Percentiles rank a stretch among this genome's conserved stretches.
Evolutionary conservation across 2,329 filamentous ascomycete species (phyloP).

Genomic region (Raffaelea ambrosiae): DNA sequence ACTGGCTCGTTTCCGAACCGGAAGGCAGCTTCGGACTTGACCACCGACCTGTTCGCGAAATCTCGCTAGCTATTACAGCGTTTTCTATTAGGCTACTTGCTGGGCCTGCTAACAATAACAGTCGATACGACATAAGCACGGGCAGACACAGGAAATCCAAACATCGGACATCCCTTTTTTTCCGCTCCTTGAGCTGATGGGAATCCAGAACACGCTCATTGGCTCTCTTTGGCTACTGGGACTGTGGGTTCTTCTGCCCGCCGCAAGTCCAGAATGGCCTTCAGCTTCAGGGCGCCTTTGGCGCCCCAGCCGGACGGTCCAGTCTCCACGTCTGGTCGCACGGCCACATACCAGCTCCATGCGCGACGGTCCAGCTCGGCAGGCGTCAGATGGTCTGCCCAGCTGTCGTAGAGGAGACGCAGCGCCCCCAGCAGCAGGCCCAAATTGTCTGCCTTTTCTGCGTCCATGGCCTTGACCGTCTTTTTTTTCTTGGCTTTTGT

Average conservation of each 20-base stretch:
- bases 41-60: too few relatives aligned
- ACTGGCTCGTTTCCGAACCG: too few relatives aligned
- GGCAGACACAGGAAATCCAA: too few relatives aligned
- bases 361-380: slow-evolving; percentile 67
- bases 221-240: too few relatives aligned
- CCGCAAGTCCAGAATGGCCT: slow-evolving; percentile 55
- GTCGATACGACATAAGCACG: too few relatives aligned
- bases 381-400: slow-evolving; percentile 53
- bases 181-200: too few relatives aligned
- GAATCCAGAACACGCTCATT: too few relatives aligned
- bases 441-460: slow-evolving; percentile 62
- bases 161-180: too few relatives aligned
- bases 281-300: slow-evolving; percentile 61
- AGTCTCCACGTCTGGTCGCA: slow-evolving; percentile 66
- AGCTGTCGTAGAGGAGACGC: slow-evolving; percentile 64
- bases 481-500: slow-evolving; percentile 36
- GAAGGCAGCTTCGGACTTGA: too few relatives aligned
- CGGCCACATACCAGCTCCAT: slow-evolving; percentile 73
- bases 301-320: slow-evolving; percentile 77
- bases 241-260: slow-evolving; percentile 22
- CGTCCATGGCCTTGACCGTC: slow-evolving; percentile 39
- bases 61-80: too few relatives aligned
- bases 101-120: too few relatives aligned
- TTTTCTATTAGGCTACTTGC: too few relatives aligned
- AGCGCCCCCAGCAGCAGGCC: slow-evolving; percentile 62